Evolutionary conservation across 768 basidiomycete species (phyloP), one percentile per base, ranked within the genome.

Genomic region (button mushroom (Agaricus bisporus)): DNA sequence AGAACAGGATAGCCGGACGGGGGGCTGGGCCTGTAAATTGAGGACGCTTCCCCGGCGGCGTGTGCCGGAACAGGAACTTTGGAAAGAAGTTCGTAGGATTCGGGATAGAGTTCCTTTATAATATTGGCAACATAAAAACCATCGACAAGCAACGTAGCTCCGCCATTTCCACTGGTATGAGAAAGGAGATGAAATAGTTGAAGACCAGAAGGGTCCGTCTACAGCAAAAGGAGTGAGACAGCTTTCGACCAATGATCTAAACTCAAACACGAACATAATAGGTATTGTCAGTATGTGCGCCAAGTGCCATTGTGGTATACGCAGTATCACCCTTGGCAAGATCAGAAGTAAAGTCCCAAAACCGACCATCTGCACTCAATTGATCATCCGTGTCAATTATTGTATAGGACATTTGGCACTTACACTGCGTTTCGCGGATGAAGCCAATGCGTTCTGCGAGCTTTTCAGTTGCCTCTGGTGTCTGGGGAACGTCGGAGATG

Each of bases 321-420:
- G 95, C 94, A 7, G 93, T 88, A 66, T 99, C 95, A 11, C 93
- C 93, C 61, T 87, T 92, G 15, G 86, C 83, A 18, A 95, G 76
- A 63, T 95, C 85, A 0, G 95, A 83, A 0, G 93, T 97, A 63
- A 98, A 95, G 63, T 98, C 92, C 95, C 95, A 99, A 69, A 98
- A 95, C 54, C 83, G 85, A 32, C 95, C 95, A 62, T 98, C 92
- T 94, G 58, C 1, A 35, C 4, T 8, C 32, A 32, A 32, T 32
- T 32, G 1, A 4, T 32, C 32, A 38, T 25, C 45, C 28, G 15
- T 22, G 9, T n/a, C 38, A 42, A 41, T 29, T 35, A 47, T 15
- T 29, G 6, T 5, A 47, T 32, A 15, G 18, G 29, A 48, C 7
- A 15, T 3, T 12, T 9, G 25, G 45, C 2, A 64, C 68, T 17